Conservation (phyloP, 768 basidiomycete genomes). For the Fomitopsis pulvina region DNA sequence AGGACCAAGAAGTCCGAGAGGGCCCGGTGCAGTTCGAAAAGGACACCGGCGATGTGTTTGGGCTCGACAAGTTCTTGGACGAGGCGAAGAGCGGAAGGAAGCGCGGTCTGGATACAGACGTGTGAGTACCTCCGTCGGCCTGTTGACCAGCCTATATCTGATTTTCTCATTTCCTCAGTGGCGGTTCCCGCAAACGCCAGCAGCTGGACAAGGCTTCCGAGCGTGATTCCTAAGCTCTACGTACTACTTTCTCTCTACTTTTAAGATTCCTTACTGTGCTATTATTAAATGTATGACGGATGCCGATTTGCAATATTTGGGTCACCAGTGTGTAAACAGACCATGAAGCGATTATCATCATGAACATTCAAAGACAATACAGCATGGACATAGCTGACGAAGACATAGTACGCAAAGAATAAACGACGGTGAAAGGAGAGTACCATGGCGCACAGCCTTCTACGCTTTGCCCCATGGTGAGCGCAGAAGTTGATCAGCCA, state of each 20-base stretch:
- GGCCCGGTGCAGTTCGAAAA: slow-evolving; percentile 99
- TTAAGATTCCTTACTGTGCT: background rate
- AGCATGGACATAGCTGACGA: background rate
- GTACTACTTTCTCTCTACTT: background rate
- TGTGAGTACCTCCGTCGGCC: slow-evolving; percentile 35
- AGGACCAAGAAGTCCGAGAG: slow-evolving; percentile 75
- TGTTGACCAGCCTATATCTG: background rate
- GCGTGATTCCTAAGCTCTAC: slow-evolving; percentile 21
- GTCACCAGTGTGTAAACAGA: no score
- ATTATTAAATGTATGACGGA: background rate
- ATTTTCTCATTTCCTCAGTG: slow-evolving; percentile 26
- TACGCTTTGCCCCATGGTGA: background rate
- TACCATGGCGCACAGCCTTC: background rate
- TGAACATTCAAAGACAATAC: background rate
- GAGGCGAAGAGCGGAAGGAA: slow-evolving; percentile 96
- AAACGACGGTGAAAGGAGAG: no score
- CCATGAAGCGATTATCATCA: no score
- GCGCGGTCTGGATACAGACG: slow-evolving; percentile 73
- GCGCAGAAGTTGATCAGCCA: slow-evolving; percentile 46
- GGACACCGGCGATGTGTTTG: slow-evolving; percentile 95
- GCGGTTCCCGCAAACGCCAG: slow-evolving; percentile 58
- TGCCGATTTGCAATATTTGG: background rate
- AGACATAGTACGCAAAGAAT: no score
- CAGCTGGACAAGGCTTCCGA: slow-evolving; percentile 60
- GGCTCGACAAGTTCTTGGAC: slow-evolving; percentile 94